Evolutionary conservation across 2,329 filamentous ascomycete species (phyloP), one percentile per base, ranked within the genome.

Genomic region (Alternaria atra): DNA sequence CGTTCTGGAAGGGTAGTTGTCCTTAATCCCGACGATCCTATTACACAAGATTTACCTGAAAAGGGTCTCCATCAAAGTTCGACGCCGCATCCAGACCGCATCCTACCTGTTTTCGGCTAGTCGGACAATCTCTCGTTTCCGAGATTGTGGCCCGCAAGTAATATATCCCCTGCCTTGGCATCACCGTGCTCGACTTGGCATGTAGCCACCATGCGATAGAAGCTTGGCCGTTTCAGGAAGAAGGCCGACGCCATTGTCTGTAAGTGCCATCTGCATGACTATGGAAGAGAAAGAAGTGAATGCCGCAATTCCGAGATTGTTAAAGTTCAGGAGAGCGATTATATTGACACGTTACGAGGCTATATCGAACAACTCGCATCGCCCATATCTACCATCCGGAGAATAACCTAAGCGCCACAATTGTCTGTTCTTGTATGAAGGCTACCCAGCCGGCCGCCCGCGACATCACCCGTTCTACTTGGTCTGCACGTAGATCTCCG

Each of bases 401-500:
- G 9, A 47, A 27, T 23, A 25, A 43, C 40, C 40, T 13, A 43
- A 43, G 40, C 40, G 40, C 40, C 23, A 20, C 12, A 8, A 27
- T 43, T 25, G 20, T 43, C 20, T 43, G 20, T 20, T 20, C 20
- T 20, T 20, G 20, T 20, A 20, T 20, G 20, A 6, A 4, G 17
- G 15, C 44, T 48, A 8, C 44, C 23, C 8, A 15, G 23, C 44
- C 17, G 10, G 23, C 20, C 23, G 23, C 30, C 29, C 27, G n/a
- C 12, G 27, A 32, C 1, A 12, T 13, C 5, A 3, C 10, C 29
- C 10, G 8, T 34, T 27, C 13, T 60, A 60, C 4, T 12, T 29
- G 13, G 58, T 60, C 35, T 60, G 58, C 47, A 60, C 58, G 12
- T 57, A 60, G 34, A 60, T 60, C 32, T 57, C 54, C 15, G 58